Percentiles rank a stretch among this genome's conserved stretches.
phyloP scores from a whole-genome alignment of 441 rosid genomes.

The Arabidopsis hybrid region DNA sequence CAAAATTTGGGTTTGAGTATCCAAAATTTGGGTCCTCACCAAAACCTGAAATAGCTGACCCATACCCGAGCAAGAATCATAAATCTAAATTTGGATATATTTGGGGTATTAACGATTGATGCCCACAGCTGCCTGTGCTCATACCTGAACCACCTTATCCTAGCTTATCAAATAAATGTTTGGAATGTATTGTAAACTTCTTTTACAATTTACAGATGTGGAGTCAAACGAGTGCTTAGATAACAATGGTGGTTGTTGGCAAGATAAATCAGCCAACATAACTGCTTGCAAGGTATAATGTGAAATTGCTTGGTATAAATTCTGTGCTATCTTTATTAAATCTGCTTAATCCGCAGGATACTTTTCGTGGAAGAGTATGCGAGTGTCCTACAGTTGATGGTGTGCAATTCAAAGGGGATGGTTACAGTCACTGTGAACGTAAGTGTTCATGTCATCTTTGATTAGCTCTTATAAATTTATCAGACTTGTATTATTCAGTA shows the following conservation, averaged over 20 bases:
- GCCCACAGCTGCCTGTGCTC: slow-evolving; percentile 1
- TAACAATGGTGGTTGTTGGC: slow-evolving; percentile 98
- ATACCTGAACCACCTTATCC: not conserved
- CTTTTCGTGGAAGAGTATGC: slow-evolving; percentile 97
- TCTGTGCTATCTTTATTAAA: not conserved
- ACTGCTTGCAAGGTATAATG: slow-evolving; percentile 93
- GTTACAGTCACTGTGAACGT: slow-evolving; percentile 97
- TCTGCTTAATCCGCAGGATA: slow-evolving; percentile 63
- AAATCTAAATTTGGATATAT: not conserved
- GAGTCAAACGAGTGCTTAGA: slow-evolving; percentile 98
- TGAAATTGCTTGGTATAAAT: not conserved
- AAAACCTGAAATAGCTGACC: not conserved
- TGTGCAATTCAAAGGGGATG: slow-evolving; percentile 97
- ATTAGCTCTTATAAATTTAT: not conserved
- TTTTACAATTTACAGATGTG: slow-evolving; percentile 62
- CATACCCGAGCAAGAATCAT: not conserved
- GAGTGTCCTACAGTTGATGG: slow-evolving; percentile 95
- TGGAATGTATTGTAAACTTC: not conserved
- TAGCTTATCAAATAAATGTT: not conserved
- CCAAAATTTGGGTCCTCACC: not conserved
- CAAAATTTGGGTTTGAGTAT: not conserved
- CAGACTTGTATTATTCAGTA: not conserved
- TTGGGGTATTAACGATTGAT: not conserved
- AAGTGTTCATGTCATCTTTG: slow-evolving; percentile 16
- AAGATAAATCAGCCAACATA: slow-evolving; percentile 76